These are phyloP conservation scores for Annulohypoxylon nitens DNA, from an alignment of 495 filamentous ascomycete species.

Conservation along the genomic window DNA sequence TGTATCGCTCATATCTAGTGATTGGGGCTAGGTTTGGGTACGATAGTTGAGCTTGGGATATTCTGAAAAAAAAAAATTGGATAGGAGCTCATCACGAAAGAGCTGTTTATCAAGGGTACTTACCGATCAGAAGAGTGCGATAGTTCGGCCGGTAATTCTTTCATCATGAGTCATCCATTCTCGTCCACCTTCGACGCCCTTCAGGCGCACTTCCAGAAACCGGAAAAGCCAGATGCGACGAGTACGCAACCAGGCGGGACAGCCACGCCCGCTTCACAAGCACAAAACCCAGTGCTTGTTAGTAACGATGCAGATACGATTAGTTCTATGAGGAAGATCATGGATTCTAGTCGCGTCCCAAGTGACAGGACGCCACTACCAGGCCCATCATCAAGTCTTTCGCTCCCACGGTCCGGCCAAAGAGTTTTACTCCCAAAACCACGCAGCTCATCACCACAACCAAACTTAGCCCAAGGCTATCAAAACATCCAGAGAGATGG, in stretches of 20 bases:
- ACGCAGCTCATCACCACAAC: slow-evolving; percentile 13
- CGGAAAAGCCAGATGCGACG: slow-evolving; percentile 13
- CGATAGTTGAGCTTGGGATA: neutral
- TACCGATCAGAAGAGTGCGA: neutral
- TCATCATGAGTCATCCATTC: slow-evolving; percentile 45
- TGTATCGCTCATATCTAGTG: slow-evolving; percentile 9
- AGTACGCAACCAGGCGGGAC: neutral
- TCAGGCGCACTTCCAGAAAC: slow-evolving; percentile 46
- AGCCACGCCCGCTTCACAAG: slow-evolving; percentile 1
- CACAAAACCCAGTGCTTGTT: neutral
- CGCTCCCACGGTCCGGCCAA: neutral
- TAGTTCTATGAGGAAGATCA: neutral
- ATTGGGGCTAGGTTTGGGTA: slow-evolving; percentile 35
- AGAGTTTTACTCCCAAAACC: slow-evolving; percentile 13
- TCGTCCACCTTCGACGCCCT: slow-evolving; percentile 46
- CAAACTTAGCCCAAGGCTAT: neutral
- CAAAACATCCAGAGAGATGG: neutral
- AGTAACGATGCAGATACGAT: neutral
- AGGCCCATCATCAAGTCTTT: neutral
- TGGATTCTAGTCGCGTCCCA: neutral
- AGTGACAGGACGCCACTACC: slow-evolving; percentile 3
- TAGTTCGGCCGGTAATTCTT: neutral
- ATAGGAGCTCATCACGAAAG: neutral
- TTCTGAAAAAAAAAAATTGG: neutral
- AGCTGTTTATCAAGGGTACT: neutral